Evolutionary conservation across 2,329 filamentous ascomycete species (phyloP), one percentile per base, ranked within the genome.

Genomic region (Cladophialophora chaetospira): DNA sequence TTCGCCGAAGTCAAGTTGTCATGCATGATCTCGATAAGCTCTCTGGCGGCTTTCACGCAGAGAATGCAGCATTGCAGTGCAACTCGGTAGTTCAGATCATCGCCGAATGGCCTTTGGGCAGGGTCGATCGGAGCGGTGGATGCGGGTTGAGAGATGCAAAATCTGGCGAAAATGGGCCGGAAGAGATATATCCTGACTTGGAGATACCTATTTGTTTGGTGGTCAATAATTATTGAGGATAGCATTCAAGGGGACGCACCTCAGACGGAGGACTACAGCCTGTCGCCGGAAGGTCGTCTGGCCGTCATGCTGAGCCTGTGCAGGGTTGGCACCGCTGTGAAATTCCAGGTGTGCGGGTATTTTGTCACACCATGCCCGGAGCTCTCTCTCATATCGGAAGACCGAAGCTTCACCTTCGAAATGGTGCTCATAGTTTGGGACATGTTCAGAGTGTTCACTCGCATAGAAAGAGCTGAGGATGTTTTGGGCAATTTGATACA

Each of bases 101-200:
- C 48, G 8, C 49, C 49, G 13, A 17, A 42, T n/a, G 33, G 49
- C 28, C 35, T 29, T 9, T 9, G 5, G 17, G 3, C 4, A 5
- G 38, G 5, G n/a, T 47, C 42, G 9, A 11, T 31, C 4, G 29
- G n/a, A n/a, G 19, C n/a, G 25, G 10, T 2, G 15, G 15, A 13
- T 50, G 9, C 19, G 17, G 33, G 25, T 19, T 35, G 33, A 3
- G 29, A 35, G 17, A 38, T 21, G 13, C 44, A 48, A 36, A 55
- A 31, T 25, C 36, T 48, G 13, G 23, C 53, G 25, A 57, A 52
- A 17, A 57, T 33, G 2, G 54, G 54, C 8, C 54, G 46, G 11
- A 57, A 45, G 28, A 52, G 54, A 33, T 52, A 53, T 23, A 57
- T 52, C 21, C 40, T 42, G 28, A 36, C 40, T 35, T 57, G 54